Evolutionary conservation across 148 eudicot genomes (phyloP).

Genomic region (Hydrangea macrophylla): DNA sequence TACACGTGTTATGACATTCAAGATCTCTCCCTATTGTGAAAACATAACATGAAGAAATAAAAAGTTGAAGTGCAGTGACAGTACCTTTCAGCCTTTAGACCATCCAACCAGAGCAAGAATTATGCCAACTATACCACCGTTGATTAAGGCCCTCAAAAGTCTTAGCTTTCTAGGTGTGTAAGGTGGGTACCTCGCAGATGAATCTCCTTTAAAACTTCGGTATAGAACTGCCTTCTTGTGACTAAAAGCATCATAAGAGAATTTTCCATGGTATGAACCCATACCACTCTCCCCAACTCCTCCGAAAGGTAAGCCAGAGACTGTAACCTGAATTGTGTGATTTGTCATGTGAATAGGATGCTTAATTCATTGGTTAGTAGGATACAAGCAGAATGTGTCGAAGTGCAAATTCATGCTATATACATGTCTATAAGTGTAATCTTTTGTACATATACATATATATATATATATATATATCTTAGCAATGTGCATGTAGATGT

Average conservation of each 20-base stretch:
- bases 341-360: not conserved
- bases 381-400: too few species aligned
- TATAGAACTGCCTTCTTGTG: constrained; percentile 66
- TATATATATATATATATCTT: too few species aligned
- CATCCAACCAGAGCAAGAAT: constrained; percentile 27
- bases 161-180: constrained; percentile 41
- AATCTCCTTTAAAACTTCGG: constrained; percentile 49
- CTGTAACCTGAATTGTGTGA: constrained; percentile 44
- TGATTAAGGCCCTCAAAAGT: constrained; percentile 40
- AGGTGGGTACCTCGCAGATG: constrained; percentile 60
- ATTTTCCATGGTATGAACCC: constrained; percentile 72
- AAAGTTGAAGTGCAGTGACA: too few species aligned
- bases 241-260: constrained; percentile 65
- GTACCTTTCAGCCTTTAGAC: constrained; percentile 8
- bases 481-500: too few species aligned
- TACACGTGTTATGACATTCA: too few species aligned
- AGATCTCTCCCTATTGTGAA: too few species aligned
- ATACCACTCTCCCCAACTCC: constrained; percentile 87
- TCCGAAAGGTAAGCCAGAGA: constrained; percentile 57
- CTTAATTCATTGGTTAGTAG: too few species aligned
- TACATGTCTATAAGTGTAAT: too few species aligned
- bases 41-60: not conserved
- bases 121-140: constrained; percentile 33
- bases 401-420: too few species aligned
- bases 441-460: too few species aligned